These are phyloP conservation scores for Papiliotrema fonsecae DNA, from an alignment of 1,284 basidiomycete species.

Conservation along the genomic window DNA sequence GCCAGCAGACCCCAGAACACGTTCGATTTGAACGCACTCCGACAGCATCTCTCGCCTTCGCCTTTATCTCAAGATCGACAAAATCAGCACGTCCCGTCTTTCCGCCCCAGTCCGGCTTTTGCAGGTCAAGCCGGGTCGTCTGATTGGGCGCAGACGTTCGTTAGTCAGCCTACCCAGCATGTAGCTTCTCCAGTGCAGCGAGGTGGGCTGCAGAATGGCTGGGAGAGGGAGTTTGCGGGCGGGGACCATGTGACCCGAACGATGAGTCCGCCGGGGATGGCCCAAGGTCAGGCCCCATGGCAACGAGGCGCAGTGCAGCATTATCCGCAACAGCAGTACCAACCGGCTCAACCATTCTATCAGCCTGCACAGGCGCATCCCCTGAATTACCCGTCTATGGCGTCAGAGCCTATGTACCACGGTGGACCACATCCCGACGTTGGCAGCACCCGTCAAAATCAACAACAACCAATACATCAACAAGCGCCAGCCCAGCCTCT, in stretches of 20 bases:
- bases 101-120: too few relatives aligned
- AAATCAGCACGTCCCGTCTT: background rate
- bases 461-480: too few relatives aligned
- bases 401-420: too few relatives aligned
- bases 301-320: background rate
- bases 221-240: background rate
- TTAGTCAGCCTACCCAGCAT: background rate
- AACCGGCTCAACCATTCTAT: background rate
- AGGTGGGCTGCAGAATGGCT: background rate
- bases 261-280: too few relatives aligned
- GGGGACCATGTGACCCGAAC: too few relatives aligned
- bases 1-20: slow-evolving; percentile 9
- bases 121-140: too few relatives aligned
- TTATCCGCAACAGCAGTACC: background rate
- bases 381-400: too few relatives aligned
- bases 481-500: too few relatives aligned
- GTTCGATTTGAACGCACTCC: slow-evolving; percentile 39
- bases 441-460: too few relatives aligned
- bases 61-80: slow-evolving; percentile 1
- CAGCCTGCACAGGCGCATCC: too few relatives aligned
- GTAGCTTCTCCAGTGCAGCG: background rate
- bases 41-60: slow-evolving; percentile 28
- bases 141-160: slow-evolving; percentile 6
- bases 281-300: too few relatives aligned
- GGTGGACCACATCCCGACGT: too few relatives aligned